phyloP scores from a whole-genome alignment of 306 rosid species.

The Vachellia pachyceras region DNA sequence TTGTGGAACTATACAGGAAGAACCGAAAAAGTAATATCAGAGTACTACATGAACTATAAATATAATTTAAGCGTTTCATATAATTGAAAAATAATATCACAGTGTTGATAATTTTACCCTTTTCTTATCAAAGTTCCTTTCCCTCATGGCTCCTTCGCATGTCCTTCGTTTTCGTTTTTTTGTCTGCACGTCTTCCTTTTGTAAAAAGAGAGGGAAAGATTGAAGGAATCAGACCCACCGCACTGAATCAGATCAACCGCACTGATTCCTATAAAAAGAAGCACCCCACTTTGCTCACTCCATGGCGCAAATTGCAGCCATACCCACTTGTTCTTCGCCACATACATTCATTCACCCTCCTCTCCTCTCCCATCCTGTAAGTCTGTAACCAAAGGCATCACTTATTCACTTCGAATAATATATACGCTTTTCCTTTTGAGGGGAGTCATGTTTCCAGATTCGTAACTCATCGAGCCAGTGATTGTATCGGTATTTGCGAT shows the following conservation, averaged over 20 bases:
- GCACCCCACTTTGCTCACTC: not conserved
- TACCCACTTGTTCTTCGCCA: slow-evolving; percentile 14
- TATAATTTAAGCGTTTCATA: too few relatives aligned
- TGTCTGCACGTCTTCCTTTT: not conserved
- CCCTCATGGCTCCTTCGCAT: not conserved
- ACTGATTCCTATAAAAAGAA: not conserved
- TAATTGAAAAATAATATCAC: too few relatives aligned
- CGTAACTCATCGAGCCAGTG: not conserved
- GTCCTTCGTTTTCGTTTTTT: not conserved
- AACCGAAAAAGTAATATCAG: too few relatives aligned
- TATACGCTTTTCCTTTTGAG: not conserved
- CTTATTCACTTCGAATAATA: not conserved
- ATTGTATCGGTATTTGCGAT: not conserved
- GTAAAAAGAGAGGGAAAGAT: too few relatives aligned
- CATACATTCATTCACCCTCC: slow-evolving; percentile 1
- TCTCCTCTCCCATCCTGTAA: too few relatives aligned
- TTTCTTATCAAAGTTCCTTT: too few relatives aligned
- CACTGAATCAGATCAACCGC: not conserved
- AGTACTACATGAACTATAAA: too few relatives aligned
- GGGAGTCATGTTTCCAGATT: not conserved
- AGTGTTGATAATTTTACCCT: too few relatives aligned
- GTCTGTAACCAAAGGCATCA: too few relatives aligned
- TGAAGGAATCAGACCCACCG: not conserved
- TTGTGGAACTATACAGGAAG: too few relatives aligned
- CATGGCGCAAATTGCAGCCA: not conserved